Evolutionary conservation across 306 rosid species (phyloP).

Genomic region (Luffa aegyptiaca): DNA sequence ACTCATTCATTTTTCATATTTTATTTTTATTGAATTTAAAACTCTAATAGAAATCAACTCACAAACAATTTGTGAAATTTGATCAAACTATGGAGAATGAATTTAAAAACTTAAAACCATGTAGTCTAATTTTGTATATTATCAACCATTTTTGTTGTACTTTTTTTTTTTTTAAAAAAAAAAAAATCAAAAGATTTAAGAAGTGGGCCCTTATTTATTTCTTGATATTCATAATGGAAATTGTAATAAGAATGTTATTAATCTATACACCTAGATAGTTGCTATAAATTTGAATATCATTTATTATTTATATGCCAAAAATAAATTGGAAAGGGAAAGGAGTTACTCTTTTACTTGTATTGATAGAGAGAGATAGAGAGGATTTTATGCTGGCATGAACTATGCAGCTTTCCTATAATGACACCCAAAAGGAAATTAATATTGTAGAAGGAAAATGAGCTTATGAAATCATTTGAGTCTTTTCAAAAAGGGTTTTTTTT

Average conservation of each 20-base stretch:
- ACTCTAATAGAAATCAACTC: no score
- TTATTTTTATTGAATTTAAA: no score
- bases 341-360: constrained; percentile 5
- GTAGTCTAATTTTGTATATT: no score
- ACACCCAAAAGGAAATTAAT: background rate
- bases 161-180: no score
- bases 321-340: background rate
- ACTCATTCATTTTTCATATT: no score
- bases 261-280: constrained; percentile 2
- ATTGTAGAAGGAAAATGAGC: background rate
- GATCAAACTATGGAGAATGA: no score
- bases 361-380: background rate
- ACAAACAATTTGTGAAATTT: no score
- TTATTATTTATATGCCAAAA: constrained; percentile 6
- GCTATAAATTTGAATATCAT: background rate
- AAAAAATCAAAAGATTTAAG: no score
- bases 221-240: background rate
- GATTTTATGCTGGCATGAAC: constrained; percentile 1
- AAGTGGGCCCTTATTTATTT: background rate
- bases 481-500: no score
- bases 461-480: no score
- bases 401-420: background rate
- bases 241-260: background rate
- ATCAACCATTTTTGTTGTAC: no score
- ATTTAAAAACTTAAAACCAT: no score